A percentile compares a stretch with the other conserved stretches of the same genome.
These are phyloP conservation scores for Fusarium sp. DNA, from an alignment of 2,329 filamentous ascomycete genomes.

Conservation along the genomic window DNA sequence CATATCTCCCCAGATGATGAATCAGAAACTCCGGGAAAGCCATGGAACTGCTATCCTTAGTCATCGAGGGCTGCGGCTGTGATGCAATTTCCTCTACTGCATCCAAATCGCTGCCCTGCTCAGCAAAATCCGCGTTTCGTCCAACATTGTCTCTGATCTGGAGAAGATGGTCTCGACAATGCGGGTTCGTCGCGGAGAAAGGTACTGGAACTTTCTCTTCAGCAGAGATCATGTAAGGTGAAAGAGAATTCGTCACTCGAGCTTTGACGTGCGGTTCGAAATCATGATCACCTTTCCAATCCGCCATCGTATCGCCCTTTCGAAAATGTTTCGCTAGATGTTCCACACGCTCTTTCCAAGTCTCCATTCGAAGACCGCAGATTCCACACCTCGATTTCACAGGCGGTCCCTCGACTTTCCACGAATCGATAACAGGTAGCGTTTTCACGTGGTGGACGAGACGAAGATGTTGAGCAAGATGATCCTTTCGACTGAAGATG, in stretches of 20 bases:
- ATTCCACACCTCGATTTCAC: slow-evolving; percentile 50
- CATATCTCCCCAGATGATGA: slow-evolving; percentile 39
- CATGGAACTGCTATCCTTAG: not conserved
- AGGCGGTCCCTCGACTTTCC: slow-evolving; percentile 43
- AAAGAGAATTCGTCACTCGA: slow-evolving; percentile 41
- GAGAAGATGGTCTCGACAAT: slow-evolving; percentile 38
- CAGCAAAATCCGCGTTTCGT: not conserved
- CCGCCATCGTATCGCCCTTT: slow-evolving; percentile 45
- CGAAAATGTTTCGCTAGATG: slow-evolving; percentile 49
- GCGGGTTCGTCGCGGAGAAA: slow-evolving; percentile 45
- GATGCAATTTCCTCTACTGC: not conserved
- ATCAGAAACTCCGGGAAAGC: slow-evolving; percentile 36
- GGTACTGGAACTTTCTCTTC: slow-evolving; percentile 44
- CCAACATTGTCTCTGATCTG: slow-evolving; percentile 29
- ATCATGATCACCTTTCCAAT: slow-evolving; percentile 48
- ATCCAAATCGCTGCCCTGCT: accelerated
- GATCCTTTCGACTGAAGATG: slow-evolving; percentile 49
- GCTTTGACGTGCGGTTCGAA: slow-evolving; percentile 43
- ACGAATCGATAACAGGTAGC: slow-evolving; percentile 54
- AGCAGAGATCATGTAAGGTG: slow-evolving; percentile 45
- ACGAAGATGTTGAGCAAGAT: slow-evolving; percentile 49
- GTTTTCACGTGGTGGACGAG: slow-evolving; percentile 52
- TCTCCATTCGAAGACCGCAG: slow-evolving; percentile 41
- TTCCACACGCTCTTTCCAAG: slow-evolving; percentile 47
- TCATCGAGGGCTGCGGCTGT: not conserved